Conservation (phyloP, 2,329 filamentous ascomycete genomes). For the Zarea fungicola region DNA sequence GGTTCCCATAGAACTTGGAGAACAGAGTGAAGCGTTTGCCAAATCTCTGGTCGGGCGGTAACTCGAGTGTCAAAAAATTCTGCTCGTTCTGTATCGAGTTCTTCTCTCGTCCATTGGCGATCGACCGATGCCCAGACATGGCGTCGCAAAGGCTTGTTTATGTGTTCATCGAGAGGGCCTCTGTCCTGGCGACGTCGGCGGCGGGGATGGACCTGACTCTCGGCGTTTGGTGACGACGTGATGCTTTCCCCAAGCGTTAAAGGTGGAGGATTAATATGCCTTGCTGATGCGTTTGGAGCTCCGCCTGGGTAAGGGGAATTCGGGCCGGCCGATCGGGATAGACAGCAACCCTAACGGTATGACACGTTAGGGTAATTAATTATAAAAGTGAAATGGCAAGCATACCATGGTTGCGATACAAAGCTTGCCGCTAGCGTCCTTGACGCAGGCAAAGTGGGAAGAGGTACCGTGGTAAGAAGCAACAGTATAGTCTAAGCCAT, state of each 20-base stretch:
- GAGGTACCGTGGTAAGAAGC: background rate
- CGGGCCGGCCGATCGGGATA: constrained; percentile 47
- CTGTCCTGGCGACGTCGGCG: constrained; percentile 31
- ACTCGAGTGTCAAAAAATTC: constrained; percentile 92
- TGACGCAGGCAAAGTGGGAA: background rate
- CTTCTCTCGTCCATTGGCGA: constrained; percentile 62
- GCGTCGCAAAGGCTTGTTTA: constrained; percentile 62
- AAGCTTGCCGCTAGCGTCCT: background rate
- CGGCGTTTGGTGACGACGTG: constrained; percentile 21
- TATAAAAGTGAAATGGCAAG: background rate
- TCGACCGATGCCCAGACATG: constrained; percentile 62
- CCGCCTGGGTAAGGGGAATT: constrained; percentile 51
- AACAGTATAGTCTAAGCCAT: background rate
- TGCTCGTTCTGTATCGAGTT: constrained; percentile 64
- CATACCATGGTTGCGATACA: constrained; percentile 8
- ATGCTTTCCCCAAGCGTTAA: constrained; percentile 27
- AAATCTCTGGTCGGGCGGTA: constrained; percentile 70
- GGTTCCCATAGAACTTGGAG: constrained; percentile 62
- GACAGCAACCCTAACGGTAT: constrained; percentile 51
- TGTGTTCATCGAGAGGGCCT: constrained; percentile 54
- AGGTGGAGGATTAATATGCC: constrained; percentile 45
- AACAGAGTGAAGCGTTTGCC: constrained; percentile 67
- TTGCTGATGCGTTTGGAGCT: constrained; percentile 44
- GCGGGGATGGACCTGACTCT: constrained; percentile 18
- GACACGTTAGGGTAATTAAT: background rate